Evolutionary conservation across 1,284 basidiomycete genomes (phyloP).

Genomic region (Marasmius fiardii): DNA sequence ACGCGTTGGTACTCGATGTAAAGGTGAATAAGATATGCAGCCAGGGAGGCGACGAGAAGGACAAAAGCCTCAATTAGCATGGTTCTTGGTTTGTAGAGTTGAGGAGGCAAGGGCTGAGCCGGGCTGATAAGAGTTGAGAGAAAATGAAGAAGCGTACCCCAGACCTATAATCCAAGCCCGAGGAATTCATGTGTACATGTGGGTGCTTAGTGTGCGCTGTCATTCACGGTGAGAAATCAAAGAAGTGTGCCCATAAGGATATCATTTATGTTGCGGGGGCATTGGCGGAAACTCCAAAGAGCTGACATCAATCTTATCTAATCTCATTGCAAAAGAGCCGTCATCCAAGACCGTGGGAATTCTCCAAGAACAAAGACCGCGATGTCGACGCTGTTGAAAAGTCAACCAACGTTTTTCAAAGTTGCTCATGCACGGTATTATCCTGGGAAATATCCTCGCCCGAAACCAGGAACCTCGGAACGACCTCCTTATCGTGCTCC

Average conservation of each 20-base stretch:
- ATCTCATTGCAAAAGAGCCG: neutral
- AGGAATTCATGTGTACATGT: too few relatives aligned
- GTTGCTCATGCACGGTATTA: conserved; percentile 25
- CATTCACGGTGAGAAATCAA: too few relatives aligned
- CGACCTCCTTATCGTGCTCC: conserved; percentile 58
- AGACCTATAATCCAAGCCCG: too few relatives aligned
- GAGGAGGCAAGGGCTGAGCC: too few relatives aligned
- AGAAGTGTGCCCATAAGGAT: too few relatives aligned
- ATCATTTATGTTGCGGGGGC: too few relatives aligned
- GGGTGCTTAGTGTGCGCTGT: too few relatives aligned
- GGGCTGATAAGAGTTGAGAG: too few relatives aligned
- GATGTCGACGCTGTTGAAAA: conserved; percentile 20
- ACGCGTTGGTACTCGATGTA: neutral
- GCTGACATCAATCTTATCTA: too few relatives aligned
- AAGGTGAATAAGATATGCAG: neutral
- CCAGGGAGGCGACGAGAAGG: neutral
- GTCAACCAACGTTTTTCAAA: conserved; percentile 16
- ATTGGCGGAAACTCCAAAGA: too few relatives aligned
- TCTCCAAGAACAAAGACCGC: neutral
- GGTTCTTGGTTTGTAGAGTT: neutral
- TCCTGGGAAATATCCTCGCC: conserved; percentile 30
- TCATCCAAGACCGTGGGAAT: neutral
- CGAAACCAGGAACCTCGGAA: conserved; percentile 46
- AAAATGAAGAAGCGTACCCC: too few relatives aligned
- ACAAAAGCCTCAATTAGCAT: neutral